Conservation (phyloP, 192 early-diverging fungal genomes). For the Backusella liffmaniae region DNA sequence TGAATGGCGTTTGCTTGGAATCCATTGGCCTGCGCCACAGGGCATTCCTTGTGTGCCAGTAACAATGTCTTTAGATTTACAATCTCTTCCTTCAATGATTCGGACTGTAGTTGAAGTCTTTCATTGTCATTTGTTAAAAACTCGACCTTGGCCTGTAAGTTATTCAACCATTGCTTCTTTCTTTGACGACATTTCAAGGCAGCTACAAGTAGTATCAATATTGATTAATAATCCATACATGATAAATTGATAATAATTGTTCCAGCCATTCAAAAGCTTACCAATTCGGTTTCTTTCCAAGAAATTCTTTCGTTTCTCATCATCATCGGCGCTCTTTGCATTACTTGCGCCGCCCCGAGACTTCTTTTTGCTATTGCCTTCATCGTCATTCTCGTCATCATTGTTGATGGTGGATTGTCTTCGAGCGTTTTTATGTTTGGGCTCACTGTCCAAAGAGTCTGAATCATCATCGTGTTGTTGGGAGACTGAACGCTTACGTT, state of each 20-base stretch:
- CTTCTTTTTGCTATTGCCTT: neutral
- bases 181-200: slow-evolving; percentile 93
- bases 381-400: neutral
- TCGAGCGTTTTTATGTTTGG: neutral
- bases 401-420: neutral
- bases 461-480: neutral
- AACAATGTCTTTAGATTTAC: slow-evolving; percentile 78
- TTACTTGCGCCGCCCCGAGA: neutral
- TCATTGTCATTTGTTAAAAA: slow-evolving; percentile 73
- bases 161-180: slow-evolving; percentile 90
- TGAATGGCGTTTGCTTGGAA: slow-evolving; percentile 19
- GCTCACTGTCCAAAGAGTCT: slow-evolving; percentile 1
- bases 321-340: slow-evolving; percentile 39
- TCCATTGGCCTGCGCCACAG: slow-evolving; percentile 69
- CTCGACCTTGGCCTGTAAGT: slow-evolving; percentile 73
- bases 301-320: slow-evolving; percentile 80
- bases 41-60: slow-evolving; percentile 78
- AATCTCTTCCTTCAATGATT: slow-evolving; percentile 69
- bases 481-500: neutral
- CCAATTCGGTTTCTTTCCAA: slow-evolving; percentile 90
- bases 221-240: slow-evolving; percentile 4
- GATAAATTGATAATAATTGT: neutral
- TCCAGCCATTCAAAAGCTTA: slow-evolving; percentile 24
- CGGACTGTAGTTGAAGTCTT: slow-evolving; percentile 57
- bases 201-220: slow-evolving; percentile 52